phyloP scores from a whole-genome alignment of 1,139 yeast species.

The Kluyveromyces sp. region DNA sequence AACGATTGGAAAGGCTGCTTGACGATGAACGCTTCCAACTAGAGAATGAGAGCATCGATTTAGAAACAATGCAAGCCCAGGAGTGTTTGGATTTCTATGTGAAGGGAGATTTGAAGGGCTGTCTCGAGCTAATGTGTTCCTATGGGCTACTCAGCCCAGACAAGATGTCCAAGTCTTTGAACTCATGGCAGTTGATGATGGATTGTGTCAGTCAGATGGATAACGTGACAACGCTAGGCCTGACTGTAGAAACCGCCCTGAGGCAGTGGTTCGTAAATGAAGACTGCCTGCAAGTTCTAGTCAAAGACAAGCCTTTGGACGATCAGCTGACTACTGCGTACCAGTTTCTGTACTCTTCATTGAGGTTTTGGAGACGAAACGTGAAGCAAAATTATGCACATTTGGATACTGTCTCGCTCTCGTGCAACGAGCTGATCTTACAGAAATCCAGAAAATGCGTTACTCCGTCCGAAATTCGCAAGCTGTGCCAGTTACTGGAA shows the following conservation, averaged over 20 bases:
- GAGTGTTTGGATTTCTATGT: slow-evolving; percentile 19
- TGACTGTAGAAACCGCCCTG: slow-evolving; percentile 11
- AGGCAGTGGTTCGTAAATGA: slow-evolving; percentile 7
- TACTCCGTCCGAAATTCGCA: slow-evolving; percentile 9
- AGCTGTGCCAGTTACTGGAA: slow-evolving; percentile 17
- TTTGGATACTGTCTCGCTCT: slow-evolving; percentile 1
- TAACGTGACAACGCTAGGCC: slow-evolving; percentile 9
- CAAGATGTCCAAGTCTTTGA: slow-evolving; percentile 7
- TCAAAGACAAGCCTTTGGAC: slow-evolving; percentile 4
- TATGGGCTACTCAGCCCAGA: slow-evolving; percentile 13
- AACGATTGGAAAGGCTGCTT: slow-evolving; percentile 16
- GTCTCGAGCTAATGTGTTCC: slow-evolving; percentile 19
- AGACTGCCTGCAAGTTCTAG: slow-evolving; percentile 8
- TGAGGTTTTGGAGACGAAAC: slow-evolving; percentile 5
- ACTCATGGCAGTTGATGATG: slow-evolving; percentile 13
- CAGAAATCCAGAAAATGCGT: slow-evolving; percentile 3
- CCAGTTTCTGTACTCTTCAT: slow-evolving; percentile 3
- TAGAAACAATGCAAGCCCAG: slow-evolving; percentile 4
- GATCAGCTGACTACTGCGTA: slow-evolving; percentile 7
- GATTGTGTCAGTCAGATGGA: slow-evolving; percentile 5
- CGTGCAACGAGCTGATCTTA: slow-evolving; percentile 2
- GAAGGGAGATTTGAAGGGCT: slow-evolving; percentile 17
- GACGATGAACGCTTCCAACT: slow-evolving; percentile 14
- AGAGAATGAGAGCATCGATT: neutral
- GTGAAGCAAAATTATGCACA: slow-evolving; percentile 4